Conservation (phyloP, 2,329 filamentous ascomycete species). For the Aspergillus viridinutans region DNA sequence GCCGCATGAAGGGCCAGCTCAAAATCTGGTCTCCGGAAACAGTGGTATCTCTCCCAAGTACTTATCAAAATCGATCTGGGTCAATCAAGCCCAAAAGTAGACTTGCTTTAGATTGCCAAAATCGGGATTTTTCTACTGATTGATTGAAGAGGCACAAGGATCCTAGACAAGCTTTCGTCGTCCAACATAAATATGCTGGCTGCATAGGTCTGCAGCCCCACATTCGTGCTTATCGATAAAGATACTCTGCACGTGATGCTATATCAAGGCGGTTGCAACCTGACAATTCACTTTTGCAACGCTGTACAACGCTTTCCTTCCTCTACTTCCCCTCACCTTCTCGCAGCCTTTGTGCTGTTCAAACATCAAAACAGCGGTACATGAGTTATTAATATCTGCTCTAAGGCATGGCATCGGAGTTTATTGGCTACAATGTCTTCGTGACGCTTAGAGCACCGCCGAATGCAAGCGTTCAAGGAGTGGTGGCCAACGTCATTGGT, state of each 20-base stretch:
- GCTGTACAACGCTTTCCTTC: conserved; percentile 4
- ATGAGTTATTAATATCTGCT: conserved; percentile 4
- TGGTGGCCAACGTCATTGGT: conserved; percentile 66
- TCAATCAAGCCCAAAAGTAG: too few relatives aligned
- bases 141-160: too few relatives aligned
- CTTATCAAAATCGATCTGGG: too few relatives aligned
- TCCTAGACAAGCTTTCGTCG: not conserved
- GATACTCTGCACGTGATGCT: conserved; percentile 16
- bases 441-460: conserved; percentile 66
- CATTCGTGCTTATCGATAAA: conserved; percentile 24
- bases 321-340: not conserved
- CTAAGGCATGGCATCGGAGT: conserved; percentile 60
- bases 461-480: conserved; percentile 62
- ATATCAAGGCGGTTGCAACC: conserved; percentile 7
- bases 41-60: not conserved
- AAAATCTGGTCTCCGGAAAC: too few relatives aligned
- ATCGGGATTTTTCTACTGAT: too few relatives aligned
- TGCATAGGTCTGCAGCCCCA: not conserved
- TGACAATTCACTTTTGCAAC: conserved; percentile 16
- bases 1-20: not conserved
- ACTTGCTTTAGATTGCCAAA: too few relatives aligned
- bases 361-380: not conserved
- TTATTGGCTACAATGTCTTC: conserved; percentile 71
- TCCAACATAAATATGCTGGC: not conserved
- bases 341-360: not conserved